These are phyloP conservation scores for Metschnikowia borealis DNA, from an alignment of 805 yeast species.

Conservation along the genomic window DNA sequence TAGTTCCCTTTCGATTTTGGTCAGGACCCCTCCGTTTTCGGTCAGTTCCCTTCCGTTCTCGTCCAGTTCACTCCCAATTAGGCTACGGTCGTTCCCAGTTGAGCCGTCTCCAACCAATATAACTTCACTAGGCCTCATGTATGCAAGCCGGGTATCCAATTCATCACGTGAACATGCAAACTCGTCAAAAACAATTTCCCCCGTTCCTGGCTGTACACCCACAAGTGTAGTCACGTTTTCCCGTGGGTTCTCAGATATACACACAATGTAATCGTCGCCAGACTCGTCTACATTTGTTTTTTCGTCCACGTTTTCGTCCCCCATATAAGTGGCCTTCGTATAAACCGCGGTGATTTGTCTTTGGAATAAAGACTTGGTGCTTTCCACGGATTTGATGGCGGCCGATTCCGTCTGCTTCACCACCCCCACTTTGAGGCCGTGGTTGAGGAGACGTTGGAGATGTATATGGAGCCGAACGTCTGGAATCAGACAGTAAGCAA, in stretches of 20 bases:
- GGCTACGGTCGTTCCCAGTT: constrained; percentile 23
- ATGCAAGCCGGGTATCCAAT: constrained; percentile 69
- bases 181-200: constrained; percentile 68
- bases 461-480: constrained; percentile 71
- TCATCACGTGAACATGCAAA: constrained; percentile 66
- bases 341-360: constrained; percentile 68
- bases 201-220: constrained; percentile 68
- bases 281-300: background rate
- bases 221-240: constrained; percentile 39
- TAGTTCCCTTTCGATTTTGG: too few relatives aligned
- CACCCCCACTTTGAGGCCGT: constrained; percentile 79
- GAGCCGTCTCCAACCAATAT: constrained; percentile 39
- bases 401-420: constrained; percentile 83
- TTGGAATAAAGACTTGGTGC: constrained; percentile 52
- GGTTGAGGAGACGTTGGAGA: constrained; percentile 63
- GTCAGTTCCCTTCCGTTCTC: too few relatives aligned
- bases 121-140: constrained; percentile 76
- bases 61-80: too few relatives aligned
- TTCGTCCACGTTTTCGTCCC: constrained; percentile 35
- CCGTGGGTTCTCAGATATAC: constrained; percentile 28
- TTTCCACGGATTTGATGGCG: constrained; percentile 59
- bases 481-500: constrained; percentile 86
- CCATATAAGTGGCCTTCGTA: constrained; percentile 81
- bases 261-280: constrained; percentile 40
- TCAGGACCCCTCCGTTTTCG: too few relatives aligned